Base-by-base conservation (phyloP, 1,284 basidiomycete species). In the Malassezia cuniculi region DNA sequence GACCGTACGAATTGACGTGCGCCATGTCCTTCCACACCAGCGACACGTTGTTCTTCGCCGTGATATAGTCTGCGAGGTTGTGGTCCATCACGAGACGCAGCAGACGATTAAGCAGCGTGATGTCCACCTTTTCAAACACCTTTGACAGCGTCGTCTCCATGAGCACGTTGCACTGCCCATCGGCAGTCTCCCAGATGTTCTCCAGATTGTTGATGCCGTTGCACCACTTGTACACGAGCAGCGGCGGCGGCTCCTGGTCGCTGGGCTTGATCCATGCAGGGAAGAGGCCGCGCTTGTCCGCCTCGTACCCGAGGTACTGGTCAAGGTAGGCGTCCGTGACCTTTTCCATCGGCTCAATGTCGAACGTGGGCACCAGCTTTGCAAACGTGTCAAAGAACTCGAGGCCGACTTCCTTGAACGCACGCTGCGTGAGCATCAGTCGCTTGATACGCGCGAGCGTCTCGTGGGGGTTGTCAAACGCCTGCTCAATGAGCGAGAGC, bases 211-310 rank as follows among this genome's bases (percentile, higher is more conserved):
- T 67, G 48, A 67, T 57, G 18, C 58, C 64, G 39, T 65, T 66
- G 45, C 55, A 63, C 64, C 64, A 67, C 46, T 67, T 67, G 57
- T 66, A 67, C 30, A 67, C 64, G 9, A 67, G 52, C 47, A 67
- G 35, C 10, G 64, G 64, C 33, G 60, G 55, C 8, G 64, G 64
- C 44, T 67, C 64, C 28, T 56, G 54, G 37, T 67, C 64, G 43
- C 55, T 55, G 3, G 64, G 64, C 48, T 67, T 67, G 55, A 67
- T 62, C 64, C 64, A 67, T 2, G 64, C 58, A 6, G 64, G 64
- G 57, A 67, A 67, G 14, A 67, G 52, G 37, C 61, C 57, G n/a
- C 64, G 60, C 48, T 62, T 63, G 48, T 65, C 61, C 7, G 62
- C 60, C 46, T 67, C 64, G 52, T 67, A 67, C 14, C 52, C 57